Percentiles rank a stretch among this genome's conserved stretches.
These are phyloP conservation scores for Musa balbisiana DNA, from an alignment of 202 grass and related monocot species.

Conservation along the genomic window DNA sequence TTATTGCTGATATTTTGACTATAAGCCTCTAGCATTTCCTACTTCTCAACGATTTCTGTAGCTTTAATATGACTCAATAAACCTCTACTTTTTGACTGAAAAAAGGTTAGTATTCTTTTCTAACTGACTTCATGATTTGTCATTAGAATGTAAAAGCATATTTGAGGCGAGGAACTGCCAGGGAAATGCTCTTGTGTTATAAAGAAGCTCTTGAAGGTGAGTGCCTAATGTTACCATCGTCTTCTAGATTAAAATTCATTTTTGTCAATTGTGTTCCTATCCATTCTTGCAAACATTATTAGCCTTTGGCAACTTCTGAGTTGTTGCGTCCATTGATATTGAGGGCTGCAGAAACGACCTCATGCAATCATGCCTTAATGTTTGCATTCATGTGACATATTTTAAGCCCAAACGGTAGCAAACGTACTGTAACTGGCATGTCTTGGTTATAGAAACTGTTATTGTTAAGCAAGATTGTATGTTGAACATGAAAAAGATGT, in stretches of 20 bases:
- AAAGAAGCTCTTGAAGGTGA: slow-evolving; percentile 92
- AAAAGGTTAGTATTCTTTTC: background rate
- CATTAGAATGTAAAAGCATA: slow-evolving; percentile 92
- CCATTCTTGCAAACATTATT: background rate
- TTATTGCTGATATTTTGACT: background rate
- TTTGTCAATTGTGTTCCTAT: slow-evolving; percentile 9
- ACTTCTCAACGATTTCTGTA: background rate
- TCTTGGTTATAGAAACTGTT: background rate
- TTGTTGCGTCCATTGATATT: too few species aligned
- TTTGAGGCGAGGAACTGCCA: slow-evolving; percentile 70
- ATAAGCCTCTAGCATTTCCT: background rate
- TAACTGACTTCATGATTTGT: slow-evolving; percentile 13
- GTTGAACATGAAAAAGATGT: too few species aligned
- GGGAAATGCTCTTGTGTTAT: slow-evolving; percentile 62
- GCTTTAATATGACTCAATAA: background rate
- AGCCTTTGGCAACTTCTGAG: too few species aligned
- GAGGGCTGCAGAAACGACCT: background rate
- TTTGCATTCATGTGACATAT: background rate
- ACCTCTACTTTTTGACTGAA: background rate
- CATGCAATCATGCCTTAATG: background rate
- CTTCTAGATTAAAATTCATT: slow-evolving; percentile 18
- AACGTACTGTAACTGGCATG: background rate
- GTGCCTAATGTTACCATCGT: background rate
- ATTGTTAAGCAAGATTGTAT: too few species aligned
- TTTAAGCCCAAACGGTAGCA: background rate